Percentiles rank a stretch among this genome's conserved stretches.
These are phyloP conservation scores for Chrysosporium queenslandicum DNA, from an alignment of 2,329 filamentous ascomycete genomes.

Conservation along the genomic window DNA sequence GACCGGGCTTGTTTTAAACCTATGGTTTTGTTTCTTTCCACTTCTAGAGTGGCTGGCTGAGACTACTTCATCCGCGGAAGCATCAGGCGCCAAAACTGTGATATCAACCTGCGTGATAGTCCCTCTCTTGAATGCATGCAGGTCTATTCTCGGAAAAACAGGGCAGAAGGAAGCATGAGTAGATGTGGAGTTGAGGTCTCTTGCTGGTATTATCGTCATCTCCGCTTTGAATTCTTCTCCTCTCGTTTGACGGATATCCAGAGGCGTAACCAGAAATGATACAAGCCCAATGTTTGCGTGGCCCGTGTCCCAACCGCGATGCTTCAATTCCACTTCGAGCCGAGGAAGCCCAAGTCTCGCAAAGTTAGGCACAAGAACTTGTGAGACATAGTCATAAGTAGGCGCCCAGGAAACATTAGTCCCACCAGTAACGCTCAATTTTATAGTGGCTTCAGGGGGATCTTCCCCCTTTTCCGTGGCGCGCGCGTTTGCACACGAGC, in stretches of 20 bases:
- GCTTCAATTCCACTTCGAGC: constrained; percentile 35
- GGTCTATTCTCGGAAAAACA: constrained; percentile 27
- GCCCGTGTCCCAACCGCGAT: constrained; percentile 47
- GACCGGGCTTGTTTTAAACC: background rate
- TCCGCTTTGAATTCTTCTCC: background rate
- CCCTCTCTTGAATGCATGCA: constrained; percentile 25
- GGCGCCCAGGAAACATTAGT: constrained; percentile 49
- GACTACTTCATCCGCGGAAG: background rate
- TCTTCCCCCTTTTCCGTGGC: constrained; percentile 4
- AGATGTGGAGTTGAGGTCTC: background rate
- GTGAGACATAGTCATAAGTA: constrained; percentile 46
- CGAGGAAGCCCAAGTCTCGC: constrained; percentile 41
- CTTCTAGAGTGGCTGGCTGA: background rate
- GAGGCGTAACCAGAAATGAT: constrained; percentile 40
- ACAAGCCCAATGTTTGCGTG: constrained; percentile 39
- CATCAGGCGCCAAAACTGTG: constrained; percentile 33
- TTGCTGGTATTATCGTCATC: background rate
- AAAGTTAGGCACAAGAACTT: constrained; percentile 49
- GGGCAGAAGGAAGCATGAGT: constrained; percentile 12
- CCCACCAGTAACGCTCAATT: constrained; percentile 45
- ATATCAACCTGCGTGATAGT: constrained; percentile 30
- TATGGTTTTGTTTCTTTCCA: background rate
- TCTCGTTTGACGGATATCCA: constrained; percentile 19
- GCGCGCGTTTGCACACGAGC: constrained; percentile 14
- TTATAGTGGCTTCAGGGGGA: constrained; percentile 19